These are phyloP conservation scores for Scytalidium lignicola DNA, from an alignment of 2,329 filamentous ascomycete genomes.

Conservation along the genomic window DNA sequence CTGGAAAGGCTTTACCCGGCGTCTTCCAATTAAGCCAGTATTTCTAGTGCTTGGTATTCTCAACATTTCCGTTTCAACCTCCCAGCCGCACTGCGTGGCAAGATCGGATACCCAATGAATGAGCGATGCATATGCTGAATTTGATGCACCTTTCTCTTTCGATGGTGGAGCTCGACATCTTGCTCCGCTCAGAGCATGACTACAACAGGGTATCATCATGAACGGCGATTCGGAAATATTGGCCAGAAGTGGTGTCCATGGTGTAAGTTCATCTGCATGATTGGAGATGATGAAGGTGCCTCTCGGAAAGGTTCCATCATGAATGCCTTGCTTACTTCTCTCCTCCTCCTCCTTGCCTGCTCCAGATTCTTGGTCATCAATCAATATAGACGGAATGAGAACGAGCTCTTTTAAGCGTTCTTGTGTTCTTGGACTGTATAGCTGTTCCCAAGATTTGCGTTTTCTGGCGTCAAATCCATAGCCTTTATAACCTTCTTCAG, in stretches of 20 bases:
- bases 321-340: constrained; percentile 37
- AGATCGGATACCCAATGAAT: constrained; percentile 72
- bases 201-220: constrained; percentile 93
- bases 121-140: constrained; percentile 77
- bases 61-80: constrained; percentile 76
- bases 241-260: constrained; percentile 90
- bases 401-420: constrained; percentile 52
- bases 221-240: constrained; percentile 72
- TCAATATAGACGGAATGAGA: constrained; percentile 46
- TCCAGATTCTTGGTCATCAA: background rate
- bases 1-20: constrained; percentile 15
- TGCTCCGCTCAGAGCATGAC: constrained; percentile 74
- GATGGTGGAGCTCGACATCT: constrained; percentile 63
- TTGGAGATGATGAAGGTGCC: constrained; percentile 94
- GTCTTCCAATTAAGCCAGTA: constrained; percentile 69
- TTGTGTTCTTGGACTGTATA: constrained; percentile 50
- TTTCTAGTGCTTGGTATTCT: constrained; percentile 92
- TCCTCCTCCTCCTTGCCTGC: constrained; percentile 21
- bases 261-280: constrained; percentile 91
- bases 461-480: constrained; percentile 89
- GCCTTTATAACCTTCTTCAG: constrained; percentile 73
- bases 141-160: constrained; percentile 24
- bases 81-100: constrained; percentile 67
- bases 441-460: constrained; percentile 74
- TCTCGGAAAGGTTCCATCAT: constrained; percentile 61